Evolutionary conservation across 257 asterid genomes (phyloP).

Genomic region (Craterostigma plantagineum): DNA sequence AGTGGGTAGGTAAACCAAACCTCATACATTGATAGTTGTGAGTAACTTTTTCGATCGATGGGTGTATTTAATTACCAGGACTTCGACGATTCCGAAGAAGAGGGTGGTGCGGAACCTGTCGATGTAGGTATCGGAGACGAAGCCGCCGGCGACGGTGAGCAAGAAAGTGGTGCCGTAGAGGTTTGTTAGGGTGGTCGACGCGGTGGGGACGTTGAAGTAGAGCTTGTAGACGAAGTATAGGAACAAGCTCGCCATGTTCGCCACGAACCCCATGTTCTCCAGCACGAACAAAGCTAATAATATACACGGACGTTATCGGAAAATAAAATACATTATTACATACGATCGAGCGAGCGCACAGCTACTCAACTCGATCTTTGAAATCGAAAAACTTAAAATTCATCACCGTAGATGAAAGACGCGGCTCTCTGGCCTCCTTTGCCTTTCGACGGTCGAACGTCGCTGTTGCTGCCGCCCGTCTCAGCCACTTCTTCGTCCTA

Average conservation of each 20-base stretch:
- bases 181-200: conserved; percentile 55
- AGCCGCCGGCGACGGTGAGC: conserved; percentile 43
- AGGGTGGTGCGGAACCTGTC: conserved; percentile 34
- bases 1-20: too few species aligned
- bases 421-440: conserved; percentile 71
- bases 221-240: conserved; percentile 43
- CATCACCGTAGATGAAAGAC: conserved; percentile 41
- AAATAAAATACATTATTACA: background rate
- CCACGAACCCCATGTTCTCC: conserved; percentile 48
- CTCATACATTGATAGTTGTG: too few species aligned
- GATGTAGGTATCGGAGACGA: conserved; percentile 44
- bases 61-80: too few species aligned
- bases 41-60: too few species aligned
- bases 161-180: conserved; percentile 48
- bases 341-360: too few species aligned
- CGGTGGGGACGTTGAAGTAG: conserved; percentile 34
- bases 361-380: too few species aligned
- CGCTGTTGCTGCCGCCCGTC: too few species aligned
- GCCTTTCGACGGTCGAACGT: background rate
- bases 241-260: conserved; percentile 49
- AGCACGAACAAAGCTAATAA: conserved; percentile 38
- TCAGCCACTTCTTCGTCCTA: too few species aligned
- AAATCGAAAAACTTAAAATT: too few species aligned
- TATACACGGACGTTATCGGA: background rate
- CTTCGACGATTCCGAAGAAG: conserved; percentile 29